Conservation (phyloP, 352 stramenopile genomes). For the Phytophthora megakarya region DNA sequence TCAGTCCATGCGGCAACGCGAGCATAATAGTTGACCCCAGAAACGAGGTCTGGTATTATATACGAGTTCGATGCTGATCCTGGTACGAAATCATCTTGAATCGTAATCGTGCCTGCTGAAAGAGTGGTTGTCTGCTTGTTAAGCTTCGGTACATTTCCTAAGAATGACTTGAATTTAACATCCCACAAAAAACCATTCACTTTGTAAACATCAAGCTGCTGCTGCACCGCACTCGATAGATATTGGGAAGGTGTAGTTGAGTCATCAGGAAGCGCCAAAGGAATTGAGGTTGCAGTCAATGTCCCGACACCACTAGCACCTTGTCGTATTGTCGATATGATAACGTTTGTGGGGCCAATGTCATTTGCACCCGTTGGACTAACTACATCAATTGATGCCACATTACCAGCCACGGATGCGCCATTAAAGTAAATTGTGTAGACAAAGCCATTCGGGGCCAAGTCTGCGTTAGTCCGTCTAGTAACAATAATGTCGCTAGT, state of each 20-base stretch:
- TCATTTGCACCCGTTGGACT: conserved; percentile 3
- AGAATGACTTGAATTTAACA: conserved; percentile 79
- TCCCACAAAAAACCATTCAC: conserved; percentile 83
- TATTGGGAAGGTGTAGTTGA: conserved; percentile 38
- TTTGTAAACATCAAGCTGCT: conserved; percentile 62
- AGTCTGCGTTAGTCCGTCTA: conserved; percentile 40
- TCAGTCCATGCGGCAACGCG: conserved; percentile 66
- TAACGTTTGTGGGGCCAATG: conserved; percentile 45
- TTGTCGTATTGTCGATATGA: conserved; percentile 36
- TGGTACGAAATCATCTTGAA: conserved; percentile 49
- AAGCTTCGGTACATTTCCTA: conserved; percentile 66
- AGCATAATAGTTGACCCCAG: conserved; percentile 71
- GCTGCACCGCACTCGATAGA: conserved; percentile 34
- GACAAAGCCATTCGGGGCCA: conserved; percentile 61
- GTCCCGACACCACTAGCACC: conserved; percentile 35
- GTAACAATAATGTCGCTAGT: conserved; percentile 59
- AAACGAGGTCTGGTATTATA: conserved; percentile 52
- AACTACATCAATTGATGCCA: conserved; percentile 31
- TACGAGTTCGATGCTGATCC: conserved; percentile 51
- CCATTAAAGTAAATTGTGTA: conserved; percentile 84
- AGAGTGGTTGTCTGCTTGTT: conserved; percentile 30
- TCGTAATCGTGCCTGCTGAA: conserved; percentile 32
- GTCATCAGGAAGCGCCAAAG: conserved; percentile 45
- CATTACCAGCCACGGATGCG: conserved; percentile 41
- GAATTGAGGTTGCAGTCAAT: conserved; percentile 53